A percentile compares a stretch with the other conserved stretches of the same genome.
These are phyloP conservation scores for Blastomyces parvus DNA, from an alignment of 2,329 filamentous ascomycete genomes.

Conservation along the genomic window DNA sequence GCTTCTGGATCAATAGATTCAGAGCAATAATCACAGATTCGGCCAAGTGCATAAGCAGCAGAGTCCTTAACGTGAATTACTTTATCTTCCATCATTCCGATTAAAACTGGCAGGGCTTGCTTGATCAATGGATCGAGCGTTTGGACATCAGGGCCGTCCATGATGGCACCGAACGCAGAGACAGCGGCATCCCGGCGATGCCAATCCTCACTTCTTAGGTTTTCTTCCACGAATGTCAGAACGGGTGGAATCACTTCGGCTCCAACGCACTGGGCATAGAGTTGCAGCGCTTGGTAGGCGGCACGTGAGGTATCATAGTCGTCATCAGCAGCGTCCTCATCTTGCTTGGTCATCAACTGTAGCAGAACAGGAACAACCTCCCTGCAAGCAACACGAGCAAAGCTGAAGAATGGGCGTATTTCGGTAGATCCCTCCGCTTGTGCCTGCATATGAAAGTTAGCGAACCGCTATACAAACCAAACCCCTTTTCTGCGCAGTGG, in stretches of 20 bases:
- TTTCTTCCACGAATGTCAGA: constrained; percentile 80
- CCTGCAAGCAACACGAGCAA: constrained; percentile 80
- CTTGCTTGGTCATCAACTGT: constrained; percentile 84
- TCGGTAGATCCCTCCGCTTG: constrained; percentile 66
- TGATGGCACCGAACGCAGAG: constrained; percentile 93
- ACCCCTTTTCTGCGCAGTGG: background rate
- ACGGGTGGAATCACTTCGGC: constrained; percentile 77
- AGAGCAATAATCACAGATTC: constrained; percentile 88
- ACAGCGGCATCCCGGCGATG: constrained; percentile 90
- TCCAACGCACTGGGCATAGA: constrained; percentile 88
- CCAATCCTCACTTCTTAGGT: constrained; percentile 88
- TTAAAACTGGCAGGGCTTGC: constrained; percentile 83
- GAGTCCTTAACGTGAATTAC: constrained; percentile 91
- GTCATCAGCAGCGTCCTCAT: constrained; percentile 91
- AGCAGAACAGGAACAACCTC: constrained; percentile 92
- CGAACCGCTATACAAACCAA: background rate
- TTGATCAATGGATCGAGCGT: constrained; percentile 89
- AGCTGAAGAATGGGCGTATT: constrained; percentile 89
- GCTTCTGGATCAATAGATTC: constrained; percentile 77
- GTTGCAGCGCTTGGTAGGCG: constrained; percentile 89
- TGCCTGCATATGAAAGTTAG: constrained; percentile 31
- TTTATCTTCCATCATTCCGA: constrained; percentile 83
- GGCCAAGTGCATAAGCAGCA: constrained; percentile 87
- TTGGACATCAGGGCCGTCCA: constrained; percentile 94
- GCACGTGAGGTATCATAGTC: constrained; percentile 96